Conservation (phyloP, 139 green algal genomes). For the Coelastrella sp. region DNA sequence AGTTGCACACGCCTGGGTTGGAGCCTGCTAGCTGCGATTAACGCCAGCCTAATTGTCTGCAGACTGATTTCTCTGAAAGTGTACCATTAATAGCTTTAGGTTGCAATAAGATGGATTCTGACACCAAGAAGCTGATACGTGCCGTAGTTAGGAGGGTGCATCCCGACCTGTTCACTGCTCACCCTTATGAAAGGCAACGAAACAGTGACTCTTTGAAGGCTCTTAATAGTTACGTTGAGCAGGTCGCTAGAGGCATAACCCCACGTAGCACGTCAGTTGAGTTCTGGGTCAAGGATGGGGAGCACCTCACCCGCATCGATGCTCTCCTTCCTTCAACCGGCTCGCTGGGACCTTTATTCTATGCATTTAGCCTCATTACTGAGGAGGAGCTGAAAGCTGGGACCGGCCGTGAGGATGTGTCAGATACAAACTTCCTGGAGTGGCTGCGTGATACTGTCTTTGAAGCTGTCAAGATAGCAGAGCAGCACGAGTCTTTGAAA, state of each 20-base stretch:
- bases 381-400: conserved; percentile 74
- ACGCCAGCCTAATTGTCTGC: neutral
- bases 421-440: conserved; percentile 75
- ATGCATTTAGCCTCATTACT: conserved; percentile 87
- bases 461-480: conserved; percentile 79
- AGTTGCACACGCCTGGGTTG: neutral
- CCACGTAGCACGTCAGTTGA: conserved; percentile 57
- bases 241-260: conserved; percentile 62
- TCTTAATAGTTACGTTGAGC: conserved; percentile 87
- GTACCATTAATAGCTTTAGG: too few species aligned
- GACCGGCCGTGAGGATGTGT: conserved; percentile 41
- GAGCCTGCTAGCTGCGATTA: neutral
- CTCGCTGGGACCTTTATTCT: conserved; percentile 86
- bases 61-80: too few species aligned
- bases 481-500: conserved; percentile 82
- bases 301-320: conserved; percentile 33
- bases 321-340: conserved; percentile 71
- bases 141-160: conserved; percentile 84
- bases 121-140: conserved; percentile 63
- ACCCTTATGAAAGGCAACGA: conserved; percentile 77
- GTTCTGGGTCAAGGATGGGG: conserved; percentile 75
- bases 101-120: conserved; percentile 28
- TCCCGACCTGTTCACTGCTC: conserved; percentile 85
- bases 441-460: conserved; percentile 82
- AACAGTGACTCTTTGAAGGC: conserved; percentile 89